These are phyloP conservation scores for Colletotrichum siamense DNA, from an alignment of 2,329 filamentous ascomycete genomes.

Conservation along the genomic window DNA sequence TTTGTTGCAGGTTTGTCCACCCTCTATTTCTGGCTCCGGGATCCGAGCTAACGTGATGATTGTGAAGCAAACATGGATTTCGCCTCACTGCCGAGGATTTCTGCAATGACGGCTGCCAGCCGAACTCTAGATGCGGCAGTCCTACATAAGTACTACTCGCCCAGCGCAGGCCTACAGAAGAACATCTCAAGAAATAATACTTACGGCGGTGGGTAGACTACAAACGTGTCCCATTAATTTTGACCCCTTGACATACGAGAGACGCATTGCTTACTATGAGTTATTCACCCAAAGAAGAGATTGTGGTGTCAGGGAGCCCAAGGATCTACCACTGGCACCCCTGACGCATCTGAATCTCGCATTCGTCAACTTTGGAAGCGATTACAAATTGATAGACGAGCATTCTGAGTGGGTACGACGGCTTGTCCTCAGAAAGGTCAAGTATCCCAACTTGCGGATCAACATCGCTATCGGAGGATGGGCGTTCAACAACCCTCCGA, in stretches of 20 bases:
- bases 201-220: not conserved
- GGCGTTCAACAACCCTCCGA: not conserved
- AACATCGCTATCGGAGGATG: not conserved
- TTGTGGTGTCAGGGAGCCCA: not conserved
- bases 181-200: not conserved
- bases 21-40: not conserved
- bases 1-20: not conserved
- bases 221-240: not conserved
- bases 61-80: not conserved
- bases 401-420: not conserved
- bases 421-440: not conserved
- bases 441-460: not conserved
- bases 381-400: not conserved
- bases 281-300: not conserved
- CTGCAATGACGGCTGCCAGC: not conserved
- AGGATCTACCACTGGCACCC: not conserved
- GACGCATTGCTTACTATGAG: not conserved
- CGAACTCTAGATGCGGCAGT: not conserved
- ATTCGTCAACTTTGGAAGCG: not conserved
- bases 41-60: not conserved
- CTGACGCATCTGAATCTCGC: not conserved
- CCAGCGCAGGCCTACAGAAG: not conserved
- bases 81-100: accelerated
- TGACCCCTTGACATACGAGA: not conserved
- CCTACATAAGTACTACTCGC: not conserved